Conservation (phyloP, 1,284 basidiomycete genomes). For the Apiotrichum veenhuisii region DNA sequence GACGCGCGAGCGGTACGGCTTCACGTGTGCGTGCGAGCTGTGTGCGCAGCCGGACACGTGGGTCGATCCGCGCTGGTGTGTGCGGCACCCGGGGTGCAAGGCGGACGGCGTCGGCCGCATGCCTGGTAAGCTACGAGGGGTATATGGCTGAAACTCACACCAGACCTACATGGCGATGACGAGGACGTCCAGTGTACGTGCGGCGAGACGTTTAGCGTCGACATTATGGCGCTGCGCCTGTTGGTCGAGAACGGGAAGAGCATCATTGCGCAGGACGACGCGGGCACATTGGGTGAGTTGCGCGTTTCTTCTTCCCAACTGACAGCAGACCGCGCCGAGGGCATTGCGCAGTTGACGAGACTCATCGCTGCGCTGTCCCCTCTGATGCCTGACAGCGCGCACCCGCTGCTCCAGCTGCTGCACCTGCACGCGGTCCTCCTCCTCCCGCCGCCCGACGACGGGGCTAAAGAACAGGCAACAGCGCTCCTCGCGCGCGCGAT, state of each 20-base stretch:
- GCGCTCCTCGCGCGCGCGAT: slow-evolving; percentile 58
- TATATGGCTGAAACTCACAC: background rate
- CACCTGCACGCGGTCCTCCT: slow-evolving; percentile 56
- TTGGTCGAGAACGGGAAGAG: slow-evolving; percentile 64
- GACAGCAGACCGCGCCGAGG: slow-evolving; percentile 52
- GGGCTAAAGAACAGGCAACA: slow-evolving; percentile 47
- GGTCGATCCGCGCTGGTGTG: slow-evolving; percentile 65
- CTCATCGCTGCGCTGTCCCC: slow-evolving; percentile 62
- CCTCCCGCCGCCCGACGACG: slow-evolving; percentile 24
- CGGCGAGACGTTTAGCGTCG: slow-evolving; percentile 54
- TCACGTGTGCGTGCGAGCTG: slow-evolving; percentile 66
- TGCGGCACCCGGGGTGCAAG: slow-evolving; percentile 31
- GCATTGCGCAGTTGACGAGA: slow-evolving; percentile 60
- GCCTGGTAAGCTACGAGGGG: slow-evolving; percentile 24
- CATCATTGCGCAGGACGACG: slow-evolving; percentile 64
- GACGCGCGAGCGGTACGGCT: slow-evolving; percentile 71
- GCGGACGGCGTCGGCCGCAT: slow-evolving; percentile 19
- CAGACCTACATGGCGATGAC: slow-evolving; percentile 12
- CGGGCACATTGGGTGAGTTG: slow-evolving; percentile 52
- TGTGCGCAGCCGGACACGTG: slow-evolving; percentile 49
- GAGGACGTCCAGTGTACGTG: slow-evolving; percentile 50
- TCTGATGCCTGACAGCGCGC: slow-evolving; percentile 61
- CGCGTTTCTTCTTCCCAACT: background rate
- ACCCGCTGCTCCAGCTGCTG: slow-evolving; percentile 71
- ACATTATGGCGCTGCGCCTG: slow-evolving; percentile 55